These are phyloP conservation scores for Podaxis pistillaris DNA, from an alignment of 768 basidiomycete genomes.

Conservation along the genomic window DNA sequence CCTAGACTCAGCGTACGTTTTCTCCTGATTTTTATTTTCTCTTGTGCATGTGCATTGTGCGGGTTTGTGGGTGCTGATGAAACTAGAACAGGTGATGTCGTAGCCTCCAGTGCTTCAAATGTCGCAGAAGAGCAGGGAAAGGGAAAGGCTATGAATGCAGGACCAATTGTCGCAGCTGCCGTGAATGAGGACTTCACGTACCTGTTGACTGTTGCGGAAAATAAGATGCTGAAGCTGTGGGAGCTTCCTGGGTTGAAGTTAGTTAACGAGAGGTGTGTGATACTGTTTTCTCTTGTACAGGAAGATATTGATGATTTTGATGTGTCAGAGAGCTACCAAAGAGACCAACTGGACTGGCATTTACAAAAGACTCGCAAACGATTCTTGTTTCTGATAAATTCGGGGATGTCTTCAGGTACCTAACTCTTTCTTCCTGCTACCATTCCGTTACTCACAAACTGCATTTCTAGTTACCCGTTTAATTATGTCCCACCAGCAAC, in stretches of 20 bases:
- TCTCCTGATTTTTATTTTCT: neutral
- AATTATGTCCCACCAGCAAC: slow-evolving; percentile 28
- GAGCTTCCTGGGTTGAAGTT: slow-evolving; percentile 52
- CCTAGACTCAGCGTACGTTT: slow-evolving; percentile 50
- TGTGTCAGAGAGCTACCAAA: slow-evolving; percentile 73
- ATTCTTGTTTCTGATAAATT: slow-evolving; percentile 93
- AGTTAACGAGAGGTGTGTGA: slow-evolving; percentile 58
- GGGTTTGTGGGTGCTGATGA: neutral
- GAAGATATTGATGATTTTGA: neutral
- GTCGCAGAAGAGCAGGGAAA: slow-evolving; percentile 33
- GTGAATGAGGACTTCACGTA: slow-evolving; percentile 42
- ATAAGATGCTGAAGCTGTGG: slow-evolving; percentile 83
- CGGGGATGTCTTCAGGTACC: slow-evolving; percentile 86
- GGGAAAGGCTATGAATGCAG: slow-evolving; percentile 26
- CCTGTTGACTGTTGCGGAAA: slow-evolving; percentile 69
- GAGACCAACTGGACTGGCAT: slow-evolving; percentile 67
- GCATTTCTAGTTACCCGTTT: slow-evolving; percentile 57
- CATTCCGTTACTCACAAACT: neutral
- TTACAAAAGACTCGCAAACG: slow-evolving; percentile 58
- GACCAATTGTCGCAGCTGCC: slow-evolving; percentile 59
- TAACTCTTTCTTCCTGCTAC: neutral
- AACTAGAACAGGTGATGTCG: slow-evolving; percentile 50
- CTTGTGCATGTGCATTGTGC: too few species aligned
- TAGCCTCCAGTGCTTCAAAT: slow-evolving; percentile 42
- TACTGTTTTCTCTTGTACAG: neutral